Percentiles rank a stretch among this genome's conserved stretches.
These are phyloP conservation scores for Diospyros kaki DNA, from an alignment of 148 eudicot genomes.

Conservation along the genomic window DNA sequence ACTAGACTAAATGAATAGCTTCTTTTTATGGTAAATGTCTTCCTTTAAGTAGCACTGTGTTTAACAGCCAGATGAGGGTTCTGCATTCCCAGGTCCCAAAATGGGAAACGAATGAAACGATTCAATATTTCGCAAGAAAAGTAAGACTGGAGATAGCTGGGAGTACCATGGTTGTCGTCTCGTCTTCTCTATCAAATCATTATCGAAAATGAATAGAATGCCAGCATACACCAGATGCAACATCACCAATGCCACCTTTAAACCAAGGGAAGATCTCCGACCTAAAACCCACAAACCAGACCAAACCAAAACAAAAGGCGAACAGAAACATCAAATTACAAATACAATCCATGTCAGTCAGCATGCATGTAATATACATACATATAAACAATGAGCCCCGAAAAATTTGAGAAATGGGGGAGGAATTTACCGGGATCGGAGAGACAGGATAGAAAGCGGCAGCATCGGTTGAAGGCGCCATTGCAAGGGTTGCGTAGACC, in stretches of 20 bases:
- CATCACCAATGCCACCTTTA: conserved; percentile 61
- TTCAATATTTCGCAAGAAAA: no score
- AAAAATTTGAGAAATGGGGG: background rate
- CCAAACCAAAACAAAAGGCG: no score
- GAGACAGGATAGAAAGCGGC: conserved; percentile 56
- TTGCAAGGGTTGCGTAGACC: conserved; percentile 28
- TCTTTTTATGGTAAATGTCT: no score
- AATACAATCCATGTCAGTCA: no score
- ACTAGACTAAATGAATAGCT: no score
- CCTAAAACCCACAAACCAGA: conserved; percentile 28
- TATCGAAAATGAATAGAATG: conserved; percentile 48
- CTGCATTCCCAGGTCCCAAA: no score
- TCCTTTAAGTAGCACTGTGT: no score
- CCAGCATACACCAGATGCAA: conserved; percentile 63
- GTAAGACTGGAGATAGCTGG: no score
- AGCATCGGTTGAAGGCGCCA: conserved; percentile 34
- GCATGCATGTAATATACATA: background rate
- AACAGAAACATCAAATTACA: conserved; percentile 7
- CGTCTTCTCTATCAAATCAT: conserved; percentile 42
- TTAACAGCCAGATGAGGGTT: no score
- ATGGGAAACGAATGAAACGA: no score
- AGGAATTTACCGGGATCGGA: conserved; percentile 67
- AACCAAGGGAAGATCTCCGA: conserved; percentile 64
- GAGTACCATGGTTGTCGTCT: conserved; percentile 58
- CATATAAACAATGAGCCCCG: background rate